phyloP scores from a whole-genome alignment of 2,329 filamentous ascomycete species.

The Biscogniauxia sp. region DNA sequence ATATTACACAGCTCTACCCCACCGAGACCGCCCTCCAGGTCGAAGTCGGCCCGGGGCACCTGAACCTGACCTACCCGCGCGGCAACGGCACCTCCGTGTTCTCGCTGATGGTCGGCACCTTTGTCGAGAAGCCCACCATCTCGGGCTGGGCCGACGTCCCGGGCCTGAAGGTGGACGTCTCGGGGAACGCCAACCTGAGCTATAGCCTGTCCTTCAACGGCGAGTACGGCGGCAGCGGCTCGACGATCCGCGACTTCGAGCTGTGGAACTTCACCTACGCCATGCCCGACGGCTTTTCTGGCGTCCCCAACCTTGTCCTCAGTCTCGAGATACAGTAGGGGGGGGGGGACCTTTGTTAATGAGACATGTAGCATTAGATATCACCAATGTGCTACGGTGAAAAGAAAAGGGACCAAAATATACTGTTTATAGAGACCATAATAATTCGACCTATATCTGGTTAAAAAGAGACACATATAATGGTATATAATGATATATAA shows the following conservation, averaged over 20 bases:
- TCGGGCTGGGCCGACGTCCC: slow-evolving; percentile 46
- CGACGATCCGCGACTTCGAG: slow-evolving; percentile 40
- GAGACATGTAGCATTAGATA: too few relatives aligned
- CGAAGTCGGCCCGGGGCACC: slow-evolving; percentile 38
- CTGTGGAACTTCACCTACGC: slow-evolving; percentile 34
- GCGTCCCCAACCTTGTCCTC: background rate
- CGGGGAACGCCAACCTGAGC: slow-evolving; percentile 41
- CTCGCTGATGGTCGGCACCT: slow-evolving; percentile 48
- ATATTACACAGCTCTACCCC: slow-evolving; percentile 35
- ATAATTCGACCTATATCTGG: too few relatives aligned
- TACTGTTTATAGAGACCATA: too few relatives aligned
- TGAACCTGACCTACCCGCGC: slow-evolving; percentile 53
- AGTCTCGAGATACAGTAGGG: background rate
- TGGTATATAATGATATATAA: too few relatives aligned
- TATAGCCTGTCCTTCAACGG: slow-evolving; percentile 45
- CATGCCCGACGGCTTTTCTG: background rate
- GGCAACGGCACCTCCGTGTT: slow-evolving; percentile 50
- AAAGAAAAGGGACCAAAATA: too few relatives aligned
- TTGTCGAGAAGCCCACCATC: slow-evolving; percentile 43
- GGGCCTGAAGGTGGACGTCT: slow-evolving; percentile 44
- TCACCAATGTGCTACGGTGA: too few relatives aligned
- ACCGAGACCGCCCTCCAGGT: slow-evolving; percentile 40
- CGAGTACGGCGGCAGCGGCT: slow-evolving; percentile 32
- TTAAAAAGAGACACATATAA: too few relatives aligned
- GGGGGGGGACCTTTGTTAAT: too few relatives aligned